Evolutionary conservation across 148 eudicot species (phyloP).

Genomic region (Rhododendron molle): DNA sequence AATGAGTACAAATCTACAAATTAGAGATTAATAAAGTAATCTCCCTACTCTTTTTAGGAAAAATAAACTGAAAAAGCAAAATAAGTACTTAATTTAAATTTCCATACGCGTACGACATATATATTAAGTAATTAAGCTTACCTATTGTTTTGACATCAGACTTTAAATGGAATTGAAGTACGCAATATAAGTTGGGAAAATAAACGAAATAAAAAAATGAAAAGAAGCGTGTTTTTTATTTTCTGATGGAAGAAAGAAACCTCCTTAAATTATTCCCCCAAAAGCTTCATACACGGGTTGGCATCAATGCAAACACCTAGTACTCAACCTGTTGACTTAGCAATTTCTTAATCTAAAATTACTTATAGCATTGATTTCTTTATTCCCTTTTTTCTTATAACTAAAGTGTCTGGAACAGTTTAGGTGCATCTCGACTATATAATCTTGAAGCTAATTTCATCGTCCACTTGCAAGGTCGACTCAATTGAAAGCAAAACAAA

Average conservation of each 20-base stretch:
- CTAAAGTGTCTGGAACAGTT: too few species aligned
- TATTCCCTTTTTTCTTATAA: neutral
- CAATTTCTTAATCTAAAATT: neutral
- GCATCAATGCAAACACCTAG: neutral
- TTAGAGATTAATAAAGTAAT: too few species aligned
- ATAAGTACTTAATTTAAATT: too few species aligned
- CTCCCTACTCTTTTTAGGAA: too few species aligned
- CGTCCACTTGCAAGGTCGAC: too few species aligned
- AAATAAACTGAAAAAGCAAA: neutral
- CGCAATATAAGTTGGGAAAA: neutral
- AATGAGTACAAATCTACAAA: too few species aligned
- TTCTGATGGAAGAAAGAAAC: neutral
- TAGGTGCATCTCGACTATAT: too few species aligned
- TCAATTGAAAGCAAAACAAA: too few species aligned
- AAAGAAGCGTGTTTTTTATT: neutral
- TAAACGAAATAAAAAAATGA: neutral
- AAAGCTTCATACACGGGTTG: neutral
- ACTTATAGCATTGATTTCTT: neutral
- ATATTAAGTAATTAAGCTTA: too few species aligned
- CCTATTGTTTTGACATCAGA: neutral
- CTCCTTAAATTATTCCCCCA: neutral
- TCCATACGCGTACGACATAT: too few species aligned
- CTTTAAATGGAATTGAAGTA: neutral
- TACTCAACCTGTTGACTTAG: slow-evolving; percentile 3
- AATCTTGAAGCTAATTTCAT: too few species aligned